A percentile compares a stretch with the other conserved stretches of the same genome.
These are phyloP conservation scores for Diaporthe sp. DNA, from an alignment of 2,329 filamentous ascomycete genomes.

Conservation along the genomic window DNA sequence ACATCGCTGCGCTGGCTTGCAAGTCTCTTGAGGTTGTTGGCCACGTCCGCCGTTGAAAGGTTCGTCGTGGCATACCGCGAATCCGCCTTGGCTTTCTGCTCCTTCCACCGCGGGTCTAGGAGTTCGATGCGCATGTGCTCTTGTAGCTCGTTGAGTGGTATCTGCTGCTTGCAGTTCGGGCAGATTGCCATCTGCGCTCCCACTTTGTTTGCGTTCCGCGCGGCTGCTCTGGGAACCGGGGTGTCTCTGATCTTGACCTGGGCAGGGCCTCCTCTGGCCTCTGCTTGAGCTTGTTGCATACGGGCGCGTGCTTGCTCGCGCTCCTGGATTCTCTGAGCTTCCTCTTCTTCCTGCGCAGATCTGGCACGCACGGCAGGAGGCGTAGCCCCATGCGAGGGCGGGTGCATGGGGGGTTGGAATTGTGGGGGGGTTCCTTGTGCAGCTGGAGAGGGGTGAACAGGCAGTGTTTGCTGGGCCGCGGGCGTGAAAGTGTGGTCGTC, in stretches of 20 bases:
- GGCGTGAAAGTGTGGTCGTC: slow-evolving; percentile 70
- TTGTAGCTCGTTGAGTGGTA: slow-evolving; percentile 88
- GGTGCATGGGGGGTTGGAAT: slow-evolving; percentile 45
- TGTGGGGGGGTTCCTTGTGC: slow-evolving; percentile 51
- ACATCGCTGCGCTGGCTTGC: slow-evolving; percentile 90
- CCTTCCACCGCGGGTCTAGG: slow-evolving; percentile 94
- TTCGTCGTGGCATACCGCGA: slow-evolving; percentile 89
- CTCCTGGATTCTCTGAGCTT: slow-evolving; percentile 74
- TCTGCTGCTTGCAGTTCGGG: slow-evolving; percentile 92
- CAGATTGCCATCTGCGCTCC: slow-evolving; percentile 80
- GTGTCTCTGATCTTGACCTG: slow-evolving; percentile 94
- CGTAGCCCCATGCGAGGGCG: slow-evolving; percentile 53
- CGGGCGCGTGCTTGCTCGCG: slow-evolving; percentile 71
- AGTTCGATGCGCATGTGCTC: slow-evolving; percentile 96
- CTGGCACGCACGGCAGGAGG: slow-evolving; percentile 51
- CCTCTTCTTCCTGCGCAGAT: slow-evolving; percentile 70
- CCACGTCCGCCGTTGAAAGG: slow-evolving; percentile 86
- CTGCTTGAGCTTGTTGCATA: slow-evolving; percentile 83
- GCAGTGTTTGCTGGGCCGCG: slow-evolving; percentile 57
- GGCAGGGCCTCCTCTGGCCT: slow-evolving; percentile 75
- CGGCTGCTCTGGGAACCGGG: slow-evolving; percentile 88
- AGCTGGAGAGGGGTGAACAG: slow-evolving; percentile 58
- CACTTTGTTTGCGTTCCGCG: slow-evolving; percentile 76
- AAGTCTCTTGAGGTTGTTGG: slow-evolving; percentile 94
- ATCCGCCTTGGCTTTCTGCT: slow-evolving; percentile 91